A percentile compares a stretch with the other conserved stretches of the same genome.
Conservation (phyloP, 805 yeast species). For the Nakazawaea populi region DNA sequence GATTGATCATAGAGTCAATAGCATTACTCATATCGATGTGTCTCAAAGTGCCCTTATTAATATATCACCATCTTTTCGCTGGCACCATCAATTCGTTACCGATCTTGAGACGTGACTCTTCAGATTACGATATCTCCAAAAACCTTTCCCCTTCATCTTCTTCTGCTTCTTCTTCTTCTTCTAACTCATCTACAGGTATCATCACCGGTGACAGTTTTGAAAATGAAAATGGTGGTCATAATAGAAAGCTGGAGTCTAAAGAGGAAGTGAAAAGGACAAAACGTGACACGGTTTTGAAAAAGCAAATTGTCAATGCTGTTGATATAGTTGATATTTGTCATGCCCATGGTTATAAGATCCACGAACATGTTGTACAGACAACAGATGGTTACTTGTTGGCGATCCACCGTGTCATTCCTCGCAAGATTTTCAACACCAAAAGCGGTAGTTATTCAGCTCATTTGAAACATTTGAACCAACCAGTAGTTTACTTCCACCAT, state of each 20-base stretch:
- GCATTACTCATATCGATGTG: slow-evolving; percentile 1
- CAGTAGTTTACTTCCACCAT: slow-evolving; percentile 79
- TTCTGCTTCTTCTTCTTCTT: not conserved
- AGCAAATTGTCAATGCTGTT: slow-evolving; percentile 17
- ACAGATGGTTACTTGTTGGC: slow-evolving; percentile 73
- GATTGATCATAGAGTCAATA: slow-evolving; percentile 1
- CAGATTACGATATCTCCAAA: not conserved
- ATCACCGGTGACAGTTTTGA: not conserved
- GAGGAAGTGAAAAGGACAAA: not conserved
- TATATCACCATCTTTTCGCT: not conserved
- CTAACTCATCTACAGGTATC: not conserved
- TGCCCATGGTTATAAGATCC: slow-evolving; percentile 54
- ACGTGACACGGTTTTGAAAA: slow-evolving; percentile 5
- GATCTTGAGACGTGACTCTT: not conserved
- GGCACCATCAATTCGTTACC: not conserved
- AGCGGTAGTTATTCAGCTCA: slow-evolving; percentile 12
- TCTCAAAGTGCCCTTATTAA: not conserved
- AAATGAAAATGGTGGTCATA: not conserved
- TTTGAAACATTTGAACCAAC: slow-evolving; percentile 21
- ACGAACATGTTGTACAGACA: slow-evolving; percentile 74
- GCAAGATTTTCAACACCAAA: slow-evolving; percentile 13
- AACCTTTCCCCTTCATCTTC: not conserved
- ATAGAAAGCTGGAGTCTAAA: not conserved
- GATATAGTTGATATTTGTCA: slow-evolving; percentile 28
- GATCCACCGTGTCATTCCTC: slow-evolving; percentile 57